Evolutionary conservation across 305 asterid genomes (phyloP).

Genomic region (Fraxinus baroniana): DNA sequence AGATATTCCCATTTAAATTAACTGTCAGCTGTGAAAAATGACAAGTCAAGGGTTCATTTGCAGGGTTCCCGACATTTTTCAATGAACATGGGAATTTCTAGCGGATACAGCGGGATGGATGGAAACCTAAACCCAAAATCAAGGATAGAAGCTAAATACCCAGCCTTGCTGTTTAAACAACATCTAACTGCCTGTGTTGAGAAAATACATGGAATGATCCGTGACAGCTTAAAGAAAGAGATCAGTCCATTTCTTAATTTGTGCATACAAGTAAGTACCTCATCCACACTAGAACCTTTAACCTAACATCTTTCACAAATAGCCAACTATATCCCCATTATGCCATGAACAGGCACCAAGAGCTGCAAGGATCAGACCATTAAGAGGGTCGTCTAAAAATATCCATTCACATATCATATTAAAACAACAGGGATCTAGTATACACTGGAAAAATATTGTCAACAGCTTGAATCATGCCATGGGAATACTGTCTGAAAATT

Average conservation of each 20-base stretch:
- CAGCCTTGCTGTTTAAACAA: constrained; percentile 90
- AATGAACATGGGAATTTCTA: constrained; percentile 67
- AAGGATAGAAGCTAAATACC: constrained; percentile 88
- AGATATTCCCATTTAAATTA: constrained; percentile 24
- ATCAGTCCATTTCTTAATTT: constrained; percentile 74
- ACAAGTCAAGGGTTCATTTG: constrained; percentile 28
- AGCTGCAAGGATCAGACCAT: constrained; percentile 73
- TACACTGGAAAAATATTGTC: constrained; percentile 85
- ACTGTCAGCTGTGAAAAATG: constrained; percentile 11
- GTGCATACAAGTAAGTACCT: constrained; percentile 72
- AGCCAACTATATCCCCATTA: constrained; percentile 25
- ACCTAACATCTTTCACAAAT: constrained; percentile 5
- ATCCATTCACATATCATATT: constrained; percentile 59
- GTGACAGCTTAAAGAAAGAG: constrained; percentile 86
- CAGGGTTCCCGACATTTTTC: constrained; percentile 77
- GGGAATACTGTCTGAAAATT: constrained; percentile 63
- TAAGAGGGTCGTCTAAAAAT: constrained; percentile 67
- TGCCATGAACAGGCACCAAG: constrained; percentile 76
- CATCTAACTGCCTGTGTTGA: constrained; percentile 93
- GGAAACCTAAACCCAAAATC: constrained; percentile 66
- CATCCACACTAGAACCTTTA: constrained; percentile 12
- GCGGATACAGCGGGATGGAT: constrained; percentile 93
- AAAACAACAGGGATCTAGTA: constrained; percentile 74
- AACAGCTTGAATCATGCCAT: constrained; percentile 65
- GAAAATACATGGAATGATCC: constrained; percentile 87